Evolutionary conservation across 2,329 filamentous ascomycete species (phyloP), one percentile per base, ranked within the genome.

Genomic region (Fusarium newnesense): DNA sequence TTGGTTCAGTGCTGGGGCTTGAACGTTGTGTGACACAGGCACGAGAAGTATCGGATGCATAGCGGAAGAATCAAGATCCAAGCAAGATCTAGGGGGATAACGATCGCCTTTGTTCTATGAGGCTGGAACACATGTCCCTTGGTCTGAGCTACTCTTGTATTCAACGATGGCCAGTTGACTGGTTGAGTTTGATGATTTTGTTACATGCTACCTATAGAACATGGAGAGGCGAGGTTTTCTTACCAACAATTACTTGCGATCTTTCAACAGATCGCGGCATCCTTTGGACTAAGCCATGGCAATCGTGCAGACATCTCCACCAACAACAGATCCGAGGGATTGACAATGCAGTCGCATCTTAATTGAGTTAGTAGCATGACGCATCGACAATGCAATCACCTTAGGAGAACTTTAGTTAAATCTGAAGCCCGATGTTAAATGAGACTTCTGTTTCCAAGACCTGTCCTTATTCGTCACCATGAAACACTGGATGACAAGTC

Each of bases 1-100:
- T 73, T 71, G 36, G 34, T 37, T 40, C 36, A 70, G 63, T 60
- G 42, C 60, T 70, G 66, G 65, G 53, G 53, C 39, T 36, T 42
- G n/a, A 37, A 56, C 12, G 53, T 32, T 71, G 73, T 66, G 68
- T 64, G 53, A 73, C 66, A 47, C 28, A 49, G 32, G 42, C 36
- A 44, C 42, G 26, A 64, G 37, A 59, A 61, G 54, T 21, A 50
- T 57, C 28, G 40, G 24, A 54, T 26, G 53, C 39, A 40, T 24
- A 36, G 24, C 56, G 57, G 43, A 56, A 64, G 24, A 42, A 57
- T 57, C 39, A 60, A 60, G 59, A 47, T 52, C 57, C 26, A 32
- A 52, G 39, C 37, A 60, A 66, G 32, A 54, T 66, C 60, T 24
- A 46, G 46, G 60, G 58, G 49, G 34, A 47, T 30, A 39, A 24